These are phyloP conservation scores for Leccinum ponderosum DNA, from an alignment of 1,284 basidiomycete species.

Conservation along the genomic window DNA sequence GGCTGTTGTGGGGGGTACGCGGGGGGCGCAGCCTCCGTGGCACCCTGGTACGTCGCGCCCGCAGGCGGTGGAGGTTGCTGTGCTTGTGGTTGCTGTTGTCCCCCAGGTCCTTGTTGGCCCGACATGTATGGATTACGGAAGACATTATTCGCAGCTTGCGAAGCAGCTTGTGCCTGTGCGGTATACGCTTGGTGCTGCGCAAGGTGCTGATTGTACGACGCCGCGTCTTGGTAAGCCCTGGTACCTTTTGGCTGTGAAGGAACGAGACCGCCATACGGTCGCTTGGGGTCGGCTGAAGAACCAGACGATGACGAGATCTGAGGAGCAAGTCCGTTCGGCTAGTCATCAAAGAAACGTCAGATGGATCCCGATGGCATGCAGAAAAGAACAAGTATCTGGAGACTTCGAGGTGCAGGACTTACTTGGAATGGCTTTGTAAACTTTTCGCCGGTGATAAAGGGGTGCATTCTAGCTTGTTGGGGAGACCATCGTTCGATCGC, in stretches of 20 bases:
- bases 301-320: constrained; percentile 35
- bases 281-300: constrained; percentile 64
- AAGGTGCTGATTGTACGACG: constrained; percentile 92
- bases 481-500: constrained; percentile 97
- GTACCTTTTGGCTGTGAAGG: constrained; percentile 78
- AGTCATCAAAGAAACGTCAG: constrained; percentile 17
- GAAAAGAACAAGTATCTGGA: not conserved
- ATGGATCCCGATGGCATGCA: constrained; percentile 1
- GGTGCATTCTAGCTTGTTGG: constrained; percentile 93
- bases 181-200: constrained; percentile 94
- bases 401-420: constrained; percentile 35
- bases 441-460: constrained; percentile 98
- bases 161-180: constrained; percentile 72
- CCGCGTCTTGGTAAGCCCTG: constrained; percentile 89
- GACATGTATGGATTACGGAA: constrained; percentile 76
- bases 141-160: constrained; percentile 63
- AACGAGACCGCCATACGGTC: constrained; percentile 94
- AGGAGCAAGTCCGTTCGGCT: constrained; percentile 52
- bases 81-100: constrained; percentile 34
- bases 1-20: constrained; percentile 25
- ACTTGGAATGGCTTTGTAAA: constrained; percentile 88
- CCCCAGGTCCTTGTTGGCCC: constrained; percentile 40
- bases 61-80: constrained; percentile 37
- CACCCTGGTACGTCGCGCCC: constrained; percentile 20
- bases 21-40: constrained; percentile 17